Percentiles rank a stretch among this genome's conserved stretches.
Evolutionary conservation across 257 asterid genomes (phyloP).

Genomic region (Mentha longifolia): DNA sequence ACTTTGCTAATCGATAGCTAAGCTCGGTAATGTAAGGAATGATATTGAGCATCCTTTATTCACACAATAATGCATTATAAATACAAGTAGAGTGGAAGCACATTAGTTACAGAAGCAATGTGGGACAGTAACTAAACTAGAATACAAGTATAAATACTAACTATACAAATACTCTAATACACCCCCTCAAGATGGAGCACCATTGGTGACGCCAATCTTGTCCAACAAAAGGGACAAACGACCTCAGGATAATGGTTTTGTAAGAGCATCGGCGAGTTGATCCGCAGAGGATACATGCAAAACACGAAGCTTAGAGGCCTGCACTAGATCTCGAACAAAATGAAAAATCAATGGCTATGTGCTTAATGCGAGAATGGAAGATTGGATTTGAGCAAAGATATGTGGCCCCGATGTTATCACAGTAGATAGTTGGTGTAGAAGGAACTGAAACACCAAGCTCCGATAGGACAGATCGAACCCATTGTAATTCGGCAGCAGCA

Average conservation of each 20-base stretch:
- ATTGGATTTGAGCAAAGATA: background rate
- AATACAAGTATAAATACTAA: too few relatives aligned
- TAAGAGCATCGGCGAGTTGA: background rate
- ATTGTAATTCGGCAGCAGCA: background rate
- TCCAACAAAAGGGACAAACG: background rate
- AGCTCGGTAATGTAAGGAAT: too few relatives aligned
- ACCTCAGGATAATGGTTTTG: background rate
- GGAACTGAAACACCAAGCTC: background rate
- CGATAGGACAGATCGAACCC: background rate
- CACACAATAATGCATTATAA: too few relatives aligned
- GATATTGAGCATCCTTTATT: too few relatives aligned
- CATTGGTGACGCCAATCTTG: background rate
- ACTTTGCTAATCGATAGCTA: too few relatives aligned
- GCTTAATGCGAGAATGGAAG: background rate
- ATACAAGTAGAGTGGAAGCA: too few relatives aligned
- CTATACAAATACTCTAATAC: too few relatives aligned
- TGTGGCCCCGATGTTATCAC: background rate
- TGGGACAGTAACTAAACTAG: too few relatives aligned
- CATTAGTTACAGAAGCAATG: too few relatives aligned
- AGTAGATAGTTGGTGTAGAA: background rate
- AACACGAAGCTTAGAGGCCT: background rate
- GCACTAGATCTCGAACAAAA: too few relatives aligned
- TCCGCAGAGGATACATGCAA: background rate
- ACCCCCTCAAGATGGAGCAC: constrained; percentile 5
- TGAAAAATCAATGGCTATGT: too few relatives aligned